phyloP scores from a whole-genome alignment of 495 filamentous ascomycete species.

The Darksidea phi region DNA sequence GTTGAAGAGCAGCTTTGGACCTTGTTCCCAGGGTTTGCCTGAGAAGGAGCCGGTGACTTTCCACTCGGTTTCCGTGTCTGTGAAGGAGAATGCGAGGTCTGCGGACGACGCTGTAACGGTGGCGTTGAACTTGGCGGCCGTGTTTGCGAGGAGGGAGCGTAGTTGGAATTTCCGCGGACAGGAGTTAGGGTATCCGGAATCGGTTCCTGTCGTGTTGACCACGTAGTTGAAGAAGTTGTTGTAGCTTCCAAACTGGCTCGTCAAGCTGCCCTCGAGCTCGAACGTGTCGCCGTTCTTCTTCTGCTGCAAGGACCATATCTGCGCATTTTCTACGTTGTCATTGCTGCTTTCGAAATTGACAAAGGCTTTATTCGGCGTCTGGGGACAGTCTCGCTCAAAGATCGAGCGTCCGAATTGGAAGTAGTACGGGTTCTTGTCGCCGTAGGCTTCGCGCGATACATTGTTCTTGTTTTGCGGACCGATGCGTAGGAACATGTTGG shows the following conservation, averaged over 20 bases:
- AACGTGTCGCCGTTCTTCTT: conserved; percentile 2
- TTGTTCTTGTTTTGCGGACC: not conserved
- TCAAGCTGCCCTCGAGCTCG: not conserved
- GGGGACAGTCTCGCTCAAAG: not conserved
- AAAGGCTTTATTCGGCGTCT: conserved; percentile 12
- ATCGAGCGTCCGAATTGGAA: conserved; percentile 8
- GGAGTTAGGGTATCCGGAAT: too few species aligned
- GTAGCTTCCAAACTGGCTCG: not conserved
- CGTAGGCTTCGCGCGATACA: conserved; percentile 1
- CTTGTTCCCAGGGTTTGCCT: conserved; percentile 5
- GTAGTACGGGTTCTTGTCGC: conserved; percentile 10
- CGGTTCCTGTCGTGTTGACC: conserved; percentile 4
- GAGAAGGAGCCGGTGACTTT: not conserved
- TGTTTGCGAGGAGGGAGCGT: not conserved
- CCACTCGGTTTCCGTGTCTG: not conserved
- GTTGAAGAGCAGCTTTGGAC: not conserved
- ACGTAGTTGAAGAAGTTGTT: conserved; percentile 13
- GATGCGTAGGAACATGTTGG: conserved; percentile 5
- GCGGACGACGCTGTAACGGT: not conserved
- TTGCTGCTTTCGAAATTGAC: conserved; percentile 13
- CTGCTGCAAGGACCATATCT: conserved; percentile 1
- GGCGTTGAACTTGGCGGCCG: conserved; percentile 1
- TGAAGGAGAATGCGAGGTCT: conserved; percentile 3
- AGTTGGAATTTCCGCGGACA: not conserved
- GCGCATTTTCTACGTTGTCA: conserved; percentile 1